Base-by-base conservation (phyloP, 2,329 filamentous ascomycete genomes). In the Pseudogymnoascus sp. region DNA sequence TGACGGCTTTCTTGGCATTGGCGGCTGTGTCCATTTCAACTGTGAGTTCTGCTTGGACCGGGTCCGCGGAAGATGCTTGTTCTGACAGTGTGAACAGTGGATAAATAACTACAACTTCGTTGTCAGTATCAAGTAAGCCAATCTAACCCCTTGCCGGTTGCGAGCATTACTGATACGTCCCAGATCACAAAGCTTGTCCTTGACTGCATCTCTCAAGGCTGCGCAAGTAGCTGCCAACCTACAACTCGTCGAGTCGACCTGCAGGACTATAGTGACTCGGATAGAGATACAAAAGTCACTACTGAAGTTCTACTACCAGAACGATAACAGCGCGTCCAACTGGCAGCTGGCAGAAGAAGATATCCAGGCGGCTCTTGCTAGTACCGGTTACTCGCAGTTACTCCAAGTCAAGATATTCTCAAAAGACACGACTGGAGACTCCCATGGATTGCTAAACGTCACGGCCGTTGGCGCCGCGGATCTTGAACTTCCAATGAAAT, bases 121-220 rank as follows among this genome's bases (percentile, higher is more conserved):
- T 24, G 77, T 86, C 33, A 74, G 73, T 60, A 79, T 88, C 63
- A 79, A 81, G 74, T 80, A 74, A 26, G 71, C 63, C 28, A 16
- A 38, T 6, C 28, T 3, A 26, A 40, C 6, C 19, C 59, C 6
- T 8, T 37, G 12, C 22, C 28, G 40, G 26, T 16, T 61, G n/a
- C 41, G 28, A 12, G 14, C 24, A 35, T 59, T 61, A 28, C 65
- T 67, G 61, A 69, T 63, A 11, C 1, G 33, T 28, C 6, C 35
- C 60, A 79, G 82, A 59, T 76, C 84, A 11, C 81, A 84, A 61
- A 84, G 87, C 61, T 84, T 97, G 59, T 79, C 86, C 26, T 81
- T 96, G 66, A 91, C 91, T 1, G 93, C 93, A 6, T 92, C 89
- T 2, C 85, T 96, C 72, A 96, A 96, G 75, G 89, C 92, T 19